Evolutionary conservation across 164 flowering plant genomes (phyloP), one percentile per base, ranked within the genome.

Genomic region (Akebia trifoliata): DNA sequence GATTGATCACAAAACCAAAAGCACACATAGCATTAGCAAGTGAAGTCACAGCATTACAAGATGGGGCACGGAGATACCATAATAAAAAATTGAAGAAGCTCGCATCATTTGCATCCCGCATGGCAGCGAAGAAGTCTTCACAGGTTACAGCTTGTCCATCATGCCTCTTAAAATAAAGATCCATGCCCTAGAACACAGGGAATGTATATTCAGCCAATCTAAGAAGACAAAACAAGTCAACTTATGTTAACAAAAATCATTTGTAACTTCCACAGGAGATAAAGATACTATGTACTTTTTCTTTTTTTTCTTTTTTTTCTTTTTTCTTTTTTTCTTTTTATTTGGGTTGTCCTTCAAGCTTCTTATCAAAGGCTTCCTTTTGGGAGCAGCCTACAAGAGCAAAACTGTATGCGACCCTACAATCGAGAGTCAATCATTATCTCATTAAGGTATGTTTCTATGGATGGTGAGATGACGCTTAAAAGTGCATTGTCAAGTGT

Each of bases 121-220:
- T 93, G 57, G 99, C 88, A 67, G 97, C 93, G 74, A 62, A 93
- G 68, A 93, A 93, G 55, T 90, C 96, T 80, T 90, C 99, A 65
- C 99, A 93, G 31, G 99, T 87, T 30, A 90, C 99, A 57, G 99
- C 99, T 77, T 93, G 99, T 15, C 96, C 96, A 71, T 93, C 99
- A 67, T 90, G 99, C 71, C 97, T 87, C 73, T 87, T 62, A 62
- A 93, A 93, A 65, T 93, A 90, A 44, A 93, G 84, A 75, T 93
- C 99, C 95, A 86, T 90, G 45, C 97, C 99, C 97, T 93, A 69
- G 54, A 76, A 55, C 6, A 36, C 1, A 32, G 10, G 51, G 8
- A 60, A 60, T 35, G 17, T 18, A 10, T 6, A 35, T 22, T 38
- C 43, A 63, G 8, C 10, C 11, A 29, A 37, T 36, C 32, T 14